phyloP scores from a whole-genome alignment of 169 alveolate species.

The Eimeria acervulina region DNA sequence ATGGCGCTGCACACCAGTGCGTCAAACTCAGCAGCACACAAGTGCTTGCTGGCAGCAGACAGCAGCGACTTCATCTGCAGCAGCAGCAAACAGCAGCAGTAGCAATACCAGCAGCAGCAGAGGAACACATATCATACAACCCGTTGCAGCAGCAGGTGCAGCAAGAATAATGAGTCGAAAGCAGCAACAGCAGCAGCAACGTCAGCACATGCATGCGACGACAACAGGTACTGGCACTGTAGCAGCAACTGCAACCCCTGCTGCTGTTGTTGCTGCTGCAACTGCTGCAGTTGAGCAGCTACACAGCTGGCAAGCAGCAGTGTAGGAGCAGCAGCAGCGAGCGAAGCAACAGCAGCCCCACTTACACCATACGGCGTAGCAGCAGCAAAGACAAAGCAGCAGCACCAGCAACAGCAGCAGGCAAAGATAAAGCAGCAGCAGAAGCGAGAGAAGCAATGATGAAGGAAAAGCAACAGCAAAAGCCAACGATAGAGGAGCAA shows the following conservation, averaged over 20 bases:
- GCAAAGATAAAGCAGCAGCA: background rate
- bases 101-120: background rate
- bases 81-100: background rate
- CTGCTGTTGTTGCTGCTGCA: background rate
- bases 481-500: too few relatives aligned
- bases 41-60: constrained; percentile 42
- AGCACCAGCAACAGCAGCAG: too few relatives aligned
- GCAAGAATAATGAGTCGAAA: too few relatives aligned
- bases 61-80: background rate
- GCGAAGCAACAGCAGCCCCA: background rate
- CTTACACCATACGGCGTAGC: background rate
- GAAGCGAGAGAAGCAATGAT: constrained; percentile 2
- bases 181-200: too few relatives aligned
- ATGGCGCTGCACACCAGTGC: background rate
- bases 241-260: too few relatives aligned
- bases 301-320: too few relatives aligned
- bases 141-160: background rate
- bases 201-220: too few relatives aligned
- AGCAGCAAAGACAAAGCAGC: too few relatives aligned
- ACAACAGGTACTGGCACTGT: too few relatives aligned
- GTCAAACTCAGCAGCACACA: constrained; percentile 14
- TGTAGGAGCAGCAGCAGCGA: background rate
- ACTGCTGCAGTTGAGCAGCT: background rate
- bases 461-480: too few relatives aligned
- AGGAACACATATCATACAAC: background rate